Evolutionary conservation across 371 early-diverging fungal genomes (phyloP).

Genomic region (Mortierella sp.): DNA sequence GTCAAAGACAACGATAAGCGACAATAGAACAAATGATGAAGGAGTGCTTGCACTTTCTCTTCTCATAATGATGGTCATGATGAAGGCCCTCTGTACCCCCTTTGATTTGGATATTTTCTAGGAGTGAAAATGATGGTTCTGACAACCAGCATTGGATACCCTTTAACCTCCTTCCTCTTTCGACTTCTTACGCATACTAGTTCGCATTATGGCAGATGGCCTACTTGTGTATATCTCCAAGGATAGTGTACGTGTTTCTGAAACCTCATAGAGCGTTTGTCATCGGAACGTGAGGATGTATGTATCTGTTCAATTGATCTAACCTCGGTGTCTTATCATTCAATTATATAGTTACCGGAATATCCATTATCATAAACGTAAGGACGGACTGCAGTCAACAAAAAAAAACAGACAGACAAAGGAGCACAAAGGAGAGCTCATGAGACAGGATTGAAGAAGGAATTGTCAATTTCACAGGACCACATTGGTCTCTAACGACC

Average conservation of each 20-base stretch:
- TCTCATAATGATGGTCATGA: no score
- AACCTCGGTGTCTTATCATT: not conserved
- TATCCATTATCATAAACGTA: slow-evolving; percentile 94
- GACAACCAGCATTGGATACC: not conserved
- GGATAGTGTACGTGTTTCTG: slow-evolving; percentile 79
- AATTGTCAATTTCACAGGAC: not conserved
- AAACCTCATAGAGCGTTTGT: not conserved
- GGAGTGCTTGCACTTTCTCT: no score
- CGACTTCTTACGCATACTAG: slow-evolving; percentile 49
- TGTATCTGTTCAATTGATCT: not conserved
- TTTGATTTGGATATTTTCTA: not conserved
- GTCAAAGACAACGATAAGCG: not conserved
- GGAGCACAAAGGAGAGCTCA: no score
- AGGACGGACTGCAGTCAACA: slow-evolving; percentile 17
- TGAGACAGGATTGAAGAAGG: not conserved
- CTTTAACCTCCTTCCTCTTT: not conserved
- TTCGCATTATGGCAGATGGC: slow-evolving; percentile 94
- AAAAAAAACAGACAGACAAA: not conserved
- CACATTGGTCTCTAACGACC: slow-evolving; percentile 8
- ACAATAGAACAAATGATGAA: not conserved
- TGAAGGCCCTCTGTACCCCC: not conserved
- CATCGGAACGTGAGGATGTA: not conserved
- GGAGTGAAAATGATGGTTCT: not conserved
- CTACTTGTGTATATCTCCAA: slow-evolving; percentile 86
- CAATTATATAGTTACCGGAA: slow-evolving; percentile 77